Conservation (phyloP, 805 yeast species). For the Saccharomycopsis sp. region DNA sequence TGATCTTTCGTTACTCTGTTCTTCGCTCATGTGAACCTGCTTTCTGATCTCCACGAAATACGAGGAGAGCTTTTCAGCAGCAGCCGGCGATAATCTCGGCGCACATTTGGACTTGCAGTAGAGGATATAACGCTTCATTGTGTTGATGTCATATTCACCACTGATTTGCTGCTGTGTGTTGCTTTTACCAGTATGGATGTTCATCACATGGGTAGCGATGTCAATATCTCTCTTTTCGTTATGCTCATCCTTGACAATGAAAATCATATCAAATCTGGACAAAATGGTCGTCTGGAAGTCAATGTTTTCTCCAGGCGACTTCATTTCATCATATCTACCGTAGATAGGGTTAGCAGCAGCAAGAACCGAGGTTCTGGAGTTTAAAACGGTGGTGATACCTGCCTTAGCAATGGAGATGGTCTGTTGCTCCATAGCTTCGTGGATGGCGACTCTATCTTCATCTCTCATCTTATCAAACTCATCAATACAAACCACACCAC, state of each 20-base stretch:
- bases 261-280: conserved; percentile 98
- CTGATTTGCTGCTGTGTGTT: conserved; percentile 43
- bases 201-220: conserved; percentile 92
- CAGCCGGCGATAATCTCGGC: conserved; percentile 82
- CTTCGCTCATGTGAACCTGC: conserved; percentile 73
- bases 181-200: conserved; percentile 79
- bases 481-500: conserved; percentile 98
- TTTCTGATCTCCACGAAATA: conserved; percentile 89
- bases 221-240: conserved; percentile 76
- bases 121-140: conserved; percentile 87
- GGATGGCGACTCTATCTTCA: conserved; percentile 97
- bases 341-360: conserved; percentile 98
- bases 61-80: conserved; percentile 82
- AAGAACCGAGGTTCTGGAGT: conserved; percentile 91
- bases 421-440: conserved; percentile 99
- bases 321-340: conserved; percentile 94
- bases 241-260: conserved; percentile 93
- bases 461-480: conserved; percentile 99
- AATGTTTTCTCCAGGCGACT: conserved; percentile 95
- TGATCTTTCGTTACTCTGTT: conserved; percentile 78
- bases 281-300: conserved; percentile 96
- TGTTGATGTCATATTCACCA: conserved; percentile 83
- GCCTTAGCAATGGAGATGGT: conserved; percentile 98
- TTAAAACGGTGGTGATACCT: conserved; percentile 93
- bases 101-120: conserved; percentile 89